Evolutionary conservation across 257 asterid species (phyloP).

Genomic region (Mitragyna speciosa): DNA sequence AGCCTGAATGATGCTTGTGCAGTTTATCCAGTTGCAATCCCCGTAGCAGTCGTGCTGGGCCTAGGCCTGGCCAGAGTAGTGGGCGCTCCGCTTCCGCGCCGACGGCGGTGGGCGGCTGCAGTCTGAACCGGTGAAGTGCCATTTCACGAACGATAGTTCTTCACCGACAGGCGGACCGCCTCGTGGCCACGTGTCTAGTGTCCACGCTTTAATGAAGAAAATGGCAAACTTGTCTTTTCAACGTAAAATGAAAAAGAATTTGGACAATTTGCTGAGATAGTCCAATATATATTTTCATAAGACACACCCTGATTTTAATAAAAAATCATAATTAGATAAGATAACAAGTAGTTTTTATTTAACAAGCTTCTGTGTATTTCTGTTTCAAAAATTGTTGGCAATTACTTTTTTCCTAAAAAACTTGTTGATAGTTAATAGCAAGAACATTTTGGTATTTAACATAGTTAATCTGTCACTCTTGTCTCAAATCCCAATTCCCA

Average conservation of each 20-base stretch:
- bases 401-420: too few relatives aligned
- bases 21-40: neutral
- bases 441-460: neutral
- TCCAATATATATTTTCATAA: neutral
- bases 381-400: too few relatives aligned
- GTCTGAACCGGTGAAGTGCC: conserved; percentile 11
- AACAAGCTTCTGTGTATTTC: too few relatives aligned
- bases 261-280: neutral
- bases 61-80: neutral
- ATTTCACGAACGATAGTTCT: neutral
- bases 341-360: too few relatives aligned
- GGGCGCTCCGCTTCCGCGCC: neutral
- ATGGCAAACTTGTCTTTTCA: conserved; percentile 17
- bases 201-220: conserved; percentile 19
- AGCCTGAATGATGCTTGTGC: neutral
- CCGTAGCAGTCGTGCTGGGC: neutral
- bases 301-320: too few relatives aligned
- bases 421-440: too few relatives aligned
- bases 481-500: too few relatives aligned
- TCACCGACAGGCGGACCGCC: conserved; percentile 34
- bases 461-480: too few relatives aligned
- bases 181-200: conserved; percentile 51
- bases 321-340: too few relatives aligned
- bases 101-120: neutral
- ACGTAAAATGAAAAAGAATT: neutral